Evolutionary conservation across 768 basidiomycete species (phyloP).

Genomic region (Russula vinacea): DNA sequence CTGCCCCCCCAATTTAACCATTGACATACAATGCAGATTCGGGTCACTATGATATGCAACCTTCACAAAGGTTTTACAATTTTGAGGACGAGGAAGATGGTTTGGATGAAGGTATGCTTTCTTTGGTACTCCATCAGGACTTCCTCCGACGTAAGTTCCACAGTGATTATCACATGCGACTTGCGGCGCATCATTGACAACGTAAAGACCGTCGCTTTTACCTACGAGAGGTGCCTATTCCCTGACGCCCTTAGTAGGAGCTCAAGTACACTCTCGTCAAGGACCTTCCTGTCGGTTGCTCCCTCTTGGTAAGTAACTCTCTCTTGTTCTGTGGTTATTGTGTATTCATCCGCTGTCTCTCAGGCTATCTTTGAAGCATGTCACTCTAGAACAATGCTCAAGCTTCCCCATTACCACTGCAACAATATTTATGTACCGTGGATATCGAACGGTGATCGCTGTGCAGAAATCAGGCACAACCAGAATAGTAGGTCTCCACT

Average conservation of each 20-base stretch:
- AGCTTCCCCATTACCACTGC: constrained; percentile 32
- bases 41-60: constrained; percentile 32
- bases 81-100: constrained; percentile 31
- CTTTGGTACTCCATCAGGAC: no score
- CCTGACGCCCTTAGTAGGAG: constrained; percentile 16
- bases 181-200: constrained; percentile 31
- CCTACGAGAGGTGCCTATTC: no score
- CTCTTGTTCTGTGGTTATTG: neutral
- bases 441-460: constrained; percentile 29
- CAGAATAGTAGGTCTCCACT: constrained; percentile 16
- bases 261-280: constrained; percentile 21
- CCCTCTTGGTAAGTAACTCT: constrained; percentile 22
- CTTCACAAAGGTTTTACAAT: neutral
- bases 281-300: constrained; percentile 24
- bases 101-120: constrained; percentile 31
- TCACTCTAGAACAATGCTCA: constrained; percentile 33
- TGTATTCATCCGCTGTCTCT: neutral
- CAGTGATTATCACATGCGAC: constrained; percentile 24
- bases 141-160: no score
- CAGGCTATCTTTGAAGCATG: constrained; percentile 33
- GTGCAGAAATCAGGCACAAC: constrained; percentile 22
- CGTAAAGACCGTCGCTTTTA: constrained; percentile 14
- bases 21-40: constrained; percentile 23
- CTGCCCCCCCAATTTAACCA: neutral
- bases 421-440: constrained; percentile 32